These are phyloP conservation scores for Xanthoconium separans DNA, from an alignment of 1,284 basidiomycete species.

Conservation along the genomic window DNA sequence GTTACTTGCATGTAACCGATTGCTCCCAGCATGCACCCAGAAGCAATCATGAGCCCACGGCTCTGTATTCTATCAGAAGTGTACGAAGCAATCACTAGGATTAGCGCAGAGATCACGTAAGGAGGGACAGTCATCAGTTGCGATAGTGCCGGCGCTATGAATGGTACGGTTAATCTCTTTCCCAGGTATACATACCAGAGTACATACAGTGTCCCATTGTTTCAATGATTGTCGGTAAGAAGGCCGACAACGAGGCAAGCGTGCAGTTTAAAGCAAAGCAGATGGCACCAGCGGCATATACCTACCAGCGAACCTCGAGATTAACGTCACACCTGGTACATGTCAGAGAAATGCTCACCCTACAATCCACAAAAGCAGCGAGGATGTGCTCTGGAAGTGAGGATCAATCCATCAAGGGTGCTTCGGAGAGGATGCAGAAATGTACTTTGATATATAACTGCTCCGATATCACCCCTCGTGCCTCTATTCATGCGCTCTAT, in stretches of 20 bases:
- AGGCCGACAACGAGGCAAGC: conserved; percentile 77
- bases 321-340: neutral
- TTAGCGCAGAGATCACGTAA: conserved; percentile 69
- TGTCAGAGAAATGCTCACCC: conserved; percentile 40
- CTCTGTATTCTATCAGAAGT: conserved; percentile 72
- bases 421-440: neutral
- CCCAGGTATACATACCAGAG: neutral
- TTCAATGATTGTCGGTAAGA: conserved; percentile 81
- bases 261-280: conserved; percentile 81
- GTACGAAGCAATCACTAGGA: conserved; percentile 62
- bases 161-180: neutral
- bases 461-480: conserved; percentile 62
- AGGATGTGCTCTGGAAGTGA: conserved; percentile 51
- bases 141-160: conserved; percentile 50
- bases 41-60: conserved; percentile 61
- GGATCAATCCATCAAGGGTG: neutral
- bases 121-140: conserved; percentile 81
- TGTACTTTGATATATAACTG: conserved; percentile 64
- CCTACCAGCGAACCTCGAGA: conserved; percentile 33
- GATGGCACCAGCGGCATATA: conserved; percentile 63
- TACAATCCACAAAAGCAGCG: conserved; percentile 71
- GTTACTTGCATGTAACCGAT: conserved; percentile 53
- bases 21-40: conserved; percentile 49
- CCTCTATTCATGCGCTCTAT: conserved; percentile 74
- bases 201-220: conserved; percentile 63